phyloP scores from a whole-genome alignment of 2,329 filamentous ascomycete species.

The Mollisia scopiformis region DNA sequence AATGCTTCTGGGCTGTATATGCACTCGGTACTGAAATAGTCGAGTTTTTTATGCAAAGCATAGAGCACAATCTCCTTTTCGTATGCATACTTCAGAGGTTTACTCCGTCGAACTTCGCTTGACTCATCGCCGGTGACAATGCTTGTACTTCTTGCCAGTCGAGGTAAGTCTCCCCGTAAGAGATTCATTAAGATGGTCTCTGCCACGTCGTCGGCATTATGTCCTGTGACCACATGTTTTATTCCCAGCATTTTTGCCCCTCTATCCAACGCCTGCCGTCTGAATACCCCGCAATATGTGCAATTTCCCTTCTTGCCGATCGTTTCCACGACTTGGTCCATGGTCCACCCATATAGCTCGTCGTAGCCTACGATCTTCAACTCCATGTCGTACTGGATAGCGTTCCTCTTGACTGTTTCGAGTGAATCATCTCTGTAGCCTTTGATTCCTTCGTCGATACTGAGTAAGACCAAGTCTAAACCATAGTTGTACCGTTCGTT shows the following conservation, averaged over 20 bases:
- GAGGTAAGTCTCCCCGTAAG: slow-evolving; percentile 84
- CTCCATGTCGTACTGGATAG: slow-evolving; percentile 86
- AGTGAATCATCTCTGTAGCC: slow-evolving; percentile 95
- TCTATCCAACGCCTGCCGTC: slow-evolving; percentile 89
- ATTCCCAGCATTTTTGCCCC: slow-evolving; percentile 88
- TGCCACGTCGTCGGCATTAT: slow-evolving; percentile 96
- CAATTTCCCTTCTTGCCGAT: slow-evolving; percentile 99
- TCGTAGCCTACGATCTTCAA: slow-evolving; percentile 91
- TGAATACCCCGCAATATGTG: slow-evolving; percentile 97
- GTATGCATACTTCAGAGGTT: slow-evolving; percentile 97
- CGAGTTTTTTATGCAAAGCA: slow-evolving; percentile 92
- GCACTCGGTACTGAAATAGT: slow-evolving; percentile 98
- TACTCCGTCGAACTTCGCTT: slow-evolving; percentile 93
- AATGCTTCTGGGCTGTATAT: slow-evolving; percentile 98
- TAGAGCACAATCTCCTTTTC: slow-evolving; percentile 99
- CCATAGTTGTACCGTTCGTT: slow-evolving; percentile 90
- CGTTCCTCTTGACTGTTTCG: slow-evolving; percentile 95
- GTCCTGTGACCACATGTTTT: slow-evolving; percentile 92
- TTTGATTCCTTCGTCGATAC: slow-evolving; percentile 96
- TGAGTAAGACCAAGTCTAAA: slow-evolving; percentile 82
- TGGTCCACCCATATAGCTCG: slow-evolving; percentile 97
- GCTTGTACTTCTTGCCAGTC: slow-evolving; percentile 84
- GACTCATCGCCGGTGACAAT: slow-evolving; percentile 79
- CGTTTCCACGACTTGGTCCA: slow-evolving; percentile 97
- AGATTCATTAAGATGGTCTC: slow-evolving; percentile 99